Base-by-base conservation (phyloP, 148 eudicot genomes). In the Camellia sinensis region DNA sequence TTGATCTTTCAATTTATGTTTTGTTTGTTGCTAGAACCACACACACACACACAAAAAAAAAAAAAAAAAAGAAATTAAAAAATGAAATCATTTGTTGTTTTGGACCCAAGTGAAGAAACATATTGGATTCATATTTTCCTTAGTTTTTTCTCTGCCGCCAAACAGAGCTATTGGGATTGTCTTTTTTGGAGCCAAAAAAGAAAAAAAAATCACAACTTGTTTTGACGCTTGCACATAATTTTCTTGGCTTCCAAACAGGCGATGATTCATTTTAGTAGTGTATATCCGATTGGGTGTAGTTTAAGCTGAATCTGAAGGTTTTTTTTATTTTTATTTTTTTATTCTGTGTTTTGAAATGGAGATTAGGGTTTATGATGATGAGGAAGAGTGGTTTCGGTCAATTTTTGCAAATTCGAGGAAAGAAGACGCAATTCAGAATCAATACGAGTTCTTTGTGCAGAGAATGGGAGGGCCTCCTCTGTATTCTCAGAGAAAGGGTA, bases 391-490 rank as follows among this genome's bases (percentile, higher is more conserved):
- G 98, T 94, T 94, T 81, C 87, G 98, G 72, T 90, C 92, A 65
- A 91, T 94, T 74, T 94, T 94, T 81, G 95, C 94, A 18, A 86
- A 89, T 74, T 92, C 97, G 11, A 91, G 84, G 80, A 94, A 94
- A 83, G 98, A 94, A 85, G 98, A 92, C 44, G 98, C 98, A 6
- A 91, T 94, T 84, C 97, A 88, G 87, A 94, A 94, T 84, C 98
- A 94, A 74, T 94, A 94, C 14, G 97, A 94, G 86, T 94, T 94
- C 90, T 94, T 94, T 83, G 94, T 89, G 80, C 97, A 94, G 66
- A 89, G 98, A 87, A 94, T 92, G 98, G 98, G 98, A 60, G 95
- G 98, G 64, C 97, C 98, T 69, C 88, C 94, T 63, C 85, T 94
- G 37, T 94, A 77, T 87, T 85, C 90, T 77, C 94, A 94, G 84